Base-by-base conservation (phyloP, 1,284 basidiomycete species). In the Trametes polyzona region DNA sequence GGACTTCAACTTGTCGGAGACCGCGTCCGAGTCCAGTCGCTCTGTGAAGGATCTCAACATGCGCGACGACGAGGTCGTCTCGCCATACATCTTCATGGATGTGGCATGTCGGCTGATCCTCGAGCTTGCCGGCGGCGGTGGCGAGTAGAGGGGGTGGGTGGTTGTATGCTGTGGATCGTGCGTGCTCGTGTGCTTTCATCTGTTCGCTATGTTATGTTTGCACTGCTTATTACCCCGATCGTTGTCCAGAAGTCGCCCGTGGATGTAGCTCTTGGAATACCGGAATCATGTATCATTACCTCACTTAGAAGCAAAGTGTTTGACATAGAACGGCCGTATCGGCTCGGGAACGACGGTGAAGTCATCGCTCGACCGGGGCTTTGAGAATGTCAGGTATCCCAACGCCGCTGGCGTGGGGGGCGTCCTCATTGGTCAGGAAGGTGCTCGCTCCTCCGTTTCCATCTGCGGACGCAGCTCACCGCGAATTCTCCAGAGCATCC, bases 71-170 rank as follows among this genome's bases (percentile, higher is more conserved):
- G 92, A 92, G 62, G 87, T 95, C 48, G 84, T 92, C 7, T 94
- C 90, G 48, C 96, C 97, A 4, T 99, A 96, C 75, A 84, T 98
- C 61, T 99, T 99, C 74, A 89, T 98, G 83, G 96, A 99, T 72
- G 90, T 96, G 55, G 95, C 97, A 7, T 97, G 90, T 68, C 77
- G 84, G 61, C 76, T 93, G 63, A 93, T 93, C 66, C 76, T 93
- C 42, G 88, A 92, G 73, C 79, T 92, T 62, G 90, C 90, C 19
- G 90, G 90, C 51, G 90, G 90, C 49, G 90, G 86, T 8, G 66
- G 67, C 17, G 71, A 74, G 57, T 71, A 62, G 53, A 30, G 42
- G 40, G 24, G 39, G 37, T 44, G 53, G 19, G 23, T 30, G 40
- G 37, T 14, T 46, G 56, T 58, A 52, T 62, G 51, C 43, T 30